Evolutionary conservation across 305 asterid species (phyloP).

Genomic region (Solanum hybrid): DNA sequence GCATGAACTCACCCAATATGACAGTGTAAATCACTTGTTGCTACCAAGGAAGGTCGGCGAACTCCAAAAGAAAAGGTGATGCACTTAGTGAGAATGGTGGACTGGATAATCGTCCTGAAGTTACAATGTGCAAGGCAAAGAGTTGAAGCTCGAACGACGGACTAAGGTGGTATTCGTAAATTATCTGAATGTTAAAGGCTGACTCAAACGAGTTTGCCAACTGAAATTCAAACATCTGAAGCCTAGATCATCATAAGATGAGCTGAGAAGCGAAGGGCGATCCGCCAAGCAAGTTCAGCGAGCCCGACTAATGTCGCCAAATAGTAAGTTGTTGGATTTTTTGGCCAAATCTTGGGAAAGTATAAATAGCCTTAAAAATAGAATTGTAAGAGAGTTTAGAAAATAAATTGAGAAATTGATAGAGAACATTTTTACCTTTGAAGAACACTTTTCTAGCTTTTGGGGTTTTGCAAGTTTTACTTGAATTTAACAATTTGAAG

Average conservation of each 20-base stretch:
- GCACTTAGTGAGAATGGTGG: no score
- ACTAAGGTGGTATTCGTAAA: neutral
- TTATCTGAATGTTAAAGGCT: neutral
- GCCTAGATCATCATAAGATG: neutral
- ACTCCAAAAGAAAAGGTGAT: neutral
- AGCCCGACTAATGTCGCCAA: neutral
- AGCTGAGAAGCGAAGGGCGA: neutral
- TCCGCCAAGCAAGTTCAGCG: neutral
- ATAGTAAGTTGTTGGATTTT: neutral
- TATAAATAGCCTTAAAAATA: neutral
- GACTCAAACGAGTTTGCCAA: neutral
- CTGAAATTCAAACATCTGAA: neutral
- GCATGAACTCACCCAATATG: neutral
- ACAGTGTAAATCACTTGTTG: neutral
- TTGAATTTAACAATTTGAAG: neutral
- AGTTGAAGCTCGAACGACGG: neutral
- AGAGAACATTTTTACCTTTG: neutral
- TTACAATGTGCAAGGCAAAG: neutral
- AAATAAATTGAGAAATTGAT: neutral
- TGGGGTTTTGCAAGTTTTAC: neutral
- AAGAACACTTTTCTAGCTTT: neutral
- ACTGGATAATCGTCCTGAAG: neutral
- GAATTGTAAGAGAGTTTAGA: neutral
- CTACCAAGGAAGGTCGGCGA: neutral
- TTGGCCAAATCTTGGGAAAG: neutral